These are phyloP conservation scores for Asterophora parasitica DNA, from an alignment of 768 basidiomycete species.

Conservation along the genomic window DNA sequence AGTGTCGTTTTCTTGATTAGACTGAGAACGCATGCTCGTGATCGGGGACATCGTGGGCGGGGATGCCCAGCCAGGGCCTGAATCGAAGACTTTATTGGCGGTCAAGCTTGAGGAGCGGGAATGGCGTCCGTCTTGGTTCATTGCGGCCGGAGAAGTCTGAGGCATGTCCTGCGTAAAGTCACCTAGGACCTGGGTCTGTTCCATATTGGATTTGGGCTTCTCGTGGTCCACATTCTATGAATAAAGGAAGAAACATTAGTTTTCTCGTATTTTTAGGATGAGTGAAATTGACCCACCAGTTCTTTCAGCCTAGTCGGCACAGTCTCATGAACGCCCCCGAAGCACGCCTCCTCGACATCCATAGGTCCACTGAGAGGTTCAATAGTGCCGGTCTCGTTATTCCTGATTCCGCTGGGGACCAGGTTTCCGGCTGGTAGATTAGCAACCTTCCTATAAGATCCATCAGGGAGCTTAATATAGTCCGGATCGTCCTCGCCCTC, in stretches of 20 bases:
- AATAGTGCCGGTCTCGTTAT: slow-evolving; percentile 46
- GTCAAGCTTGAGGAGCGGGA: slow-evolving; percentile 3
- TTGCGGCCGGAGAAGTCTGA: slow-evolving; percentile 6
- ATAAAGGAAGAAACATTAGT: background rate
- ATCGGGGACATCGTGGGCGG: slow-evolving; percentile 10
- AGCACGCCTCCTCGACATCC: slow-evolving; percentile 39
- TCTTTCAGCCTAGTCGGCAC: slow-evolving; percentile 53
- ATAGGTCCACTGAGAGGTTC: slow-evolving; percentile 32
- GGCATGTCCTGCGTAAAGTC: slow-evolving; percentile 11
- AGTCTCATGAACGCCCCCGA: slow-evolving; percentile 44
- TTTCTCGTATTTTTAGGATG: background rate
- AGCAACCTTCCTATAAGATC: slow-evolving; percentile 24
- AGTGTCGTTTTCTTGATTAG: slow-evolving; percentile 21
- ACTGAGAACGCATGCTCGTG: slow-evolving; percentile 7
- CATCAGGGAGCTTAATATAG: slow-evolving; percentile 32
- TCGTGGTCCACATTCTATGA: slow-evolving; percentile 10
- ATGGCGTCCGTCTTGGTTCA: background rate
- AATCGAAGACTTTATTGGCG: slow-evolving; percentile 6
- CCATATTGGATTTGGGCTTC: slow-evolving; percentile 25
- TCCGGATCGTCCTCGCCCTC: slow-evolving; percentile 57
- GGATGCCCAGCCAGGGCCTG: slow-evolving; percentile 5
- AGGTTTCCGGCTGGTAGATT: slow-evolving; percentile 19
- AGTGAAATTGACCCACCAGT: slow-evolving; percentile 50
- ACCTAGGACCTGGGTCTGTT: slow-evolving; percentile 38
- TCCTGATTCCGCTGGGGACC: slow-evolving; percentile 54